Evolutionary conservation across 345 rosid species (phyloP).

Genomic region (Murraya koenigii): DNA sequence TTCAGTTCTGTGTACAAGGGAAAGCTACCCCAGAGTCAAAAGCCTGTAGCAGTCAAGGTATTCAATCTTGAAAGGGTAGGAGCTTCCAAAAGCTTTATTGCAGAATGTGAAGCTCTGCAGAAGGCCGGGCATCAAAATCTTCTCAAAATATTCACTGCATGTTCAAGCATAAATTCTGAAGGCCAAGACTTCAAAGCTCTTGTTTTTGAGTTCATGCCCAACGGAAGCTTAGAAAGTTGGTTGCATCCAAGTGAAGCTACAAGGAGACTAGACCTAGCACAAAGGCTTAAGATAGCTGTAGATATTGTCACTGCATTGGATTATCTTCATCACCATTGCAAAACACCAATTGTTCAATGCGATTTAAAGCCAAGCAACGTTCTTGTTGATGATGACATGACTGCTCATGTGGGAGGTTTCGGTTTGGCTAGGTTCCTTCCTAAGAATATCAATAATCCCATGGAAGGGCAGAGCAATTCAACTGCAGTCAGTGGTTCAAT

Average conservation of each 20-base stretch:
- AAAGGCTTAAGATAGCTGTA: slow-evolving; percentile 12
- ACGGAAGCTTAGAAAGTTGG: slow-evolving; percentile 21
- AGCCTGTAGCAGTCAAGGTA: slow-evolving; percentile 20
- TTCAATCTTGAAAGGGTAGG: slow-evolving; percentile 17
- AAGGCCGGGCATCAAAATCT: slow-evolving; percentile 15
- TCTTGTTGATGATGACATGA: slow-evolving; percentile 26
- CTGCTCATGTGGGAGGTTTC: slow-evolving; percentile 27
- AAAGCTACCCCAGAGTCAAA: neutral
- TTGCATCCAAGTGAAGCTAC: slow-evolving; percentile 15
- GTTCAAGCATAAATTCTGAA: slow-evolving; percentile 18
- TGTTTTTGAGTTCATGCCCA: slow-evolving; percentile 20
- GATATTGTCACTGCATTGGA: slow-evolving; percentile 28
- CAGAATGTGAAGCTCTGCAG: slow-evolving; percentile 21
- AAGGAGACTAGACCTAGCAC: neutral
- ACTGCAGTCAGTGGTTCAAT: slow-evolving; percentile 13
- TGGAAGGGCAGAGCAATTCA: neutral
- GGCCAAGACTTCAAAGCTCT: slow-evolving; percentile 26
- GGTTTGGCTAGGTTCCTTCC: slow-evolving; percentile 25
- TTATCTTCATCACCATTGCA: slow-evolving; percentile 24
- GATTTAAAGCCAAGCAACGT: slow-evolving; percentile 31
- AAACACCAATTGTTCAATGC: slow-evolving; percentile 16
- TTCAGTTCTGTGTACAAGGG: slow-evolving; percentile 29
- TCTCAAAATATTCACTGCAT: slow-evolving; percentile 15
- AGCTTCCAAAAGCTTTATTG: slow-evolving; percentile 19
- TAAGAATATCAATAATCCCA: neutral